A percentile compares a stretch with the other conserved stretches of the same genome.
Evolutionary conservation across 306 rosid genomes (phyloP).

Genomic region (Ammopiptanthus mongolicus): DNA sequence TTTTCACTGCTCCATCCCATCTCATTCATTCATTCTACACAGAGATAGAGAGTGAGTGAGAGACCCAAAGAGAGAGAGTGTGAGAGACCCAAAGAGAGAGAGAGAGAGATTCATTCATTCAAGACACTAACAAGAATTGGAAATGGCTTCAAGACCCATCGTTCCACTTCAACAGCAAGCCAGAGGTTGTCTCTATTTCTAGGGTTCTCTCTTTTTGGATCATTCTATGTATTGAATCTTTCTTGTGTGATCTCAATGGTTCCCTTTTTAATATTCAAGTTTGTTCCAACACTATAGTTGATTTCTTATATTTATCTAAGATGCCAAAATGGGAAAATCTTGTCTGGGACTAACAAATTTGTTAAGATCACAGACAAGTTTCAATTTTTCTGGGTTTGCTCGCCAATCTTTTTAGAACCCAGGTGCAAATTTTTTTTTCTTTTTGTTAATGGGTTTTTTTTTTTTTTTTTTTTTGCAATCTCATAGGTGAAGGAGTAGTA

Average conservation of each 20-base stretch:
- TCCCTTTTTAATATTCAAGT: not conserved
- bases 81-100: conserved; percentile 18
- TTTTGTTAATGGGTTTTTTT: not conserved
- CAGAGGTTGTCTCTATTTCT: conserved; percentile 35
- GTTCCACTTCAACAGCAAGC: conserved; percentile 62
- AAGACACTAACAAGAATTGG: not conserved
- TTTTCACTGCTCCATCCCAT: conserved; percentile 9
- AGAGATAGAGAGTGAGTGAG: not conserved
- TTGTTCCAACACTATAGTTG: not conserved
- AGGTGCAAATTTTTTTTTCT: not conserved
- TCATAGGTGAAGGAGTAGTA: conserved; percentile 48
- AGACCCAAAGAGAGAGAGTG: not conserved
- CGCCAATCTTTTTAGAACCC: not conserved
- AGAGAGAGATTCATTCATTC: conserved; percentile 9
- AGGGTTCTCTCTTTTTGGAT: not conserved
- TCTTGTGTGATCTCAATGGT: not conserved
- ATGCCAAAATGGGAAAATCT: not conserved
- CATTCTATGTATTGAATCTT: not conserved
- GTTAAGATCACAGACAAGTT: not conserved
- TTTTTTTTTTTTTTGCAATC: not conserved
- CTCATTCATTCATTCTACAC: not conserved
- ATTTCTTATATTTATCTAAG: not conserved
- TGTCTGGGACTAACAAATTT: not conserved
- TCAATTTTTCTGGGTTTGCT: not conserved
- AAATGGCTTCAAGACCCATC: conserved; percentile 61